Conservation (phyloP, 805 yeast species). For the Kazachstania bromeliacearum region DNA sequence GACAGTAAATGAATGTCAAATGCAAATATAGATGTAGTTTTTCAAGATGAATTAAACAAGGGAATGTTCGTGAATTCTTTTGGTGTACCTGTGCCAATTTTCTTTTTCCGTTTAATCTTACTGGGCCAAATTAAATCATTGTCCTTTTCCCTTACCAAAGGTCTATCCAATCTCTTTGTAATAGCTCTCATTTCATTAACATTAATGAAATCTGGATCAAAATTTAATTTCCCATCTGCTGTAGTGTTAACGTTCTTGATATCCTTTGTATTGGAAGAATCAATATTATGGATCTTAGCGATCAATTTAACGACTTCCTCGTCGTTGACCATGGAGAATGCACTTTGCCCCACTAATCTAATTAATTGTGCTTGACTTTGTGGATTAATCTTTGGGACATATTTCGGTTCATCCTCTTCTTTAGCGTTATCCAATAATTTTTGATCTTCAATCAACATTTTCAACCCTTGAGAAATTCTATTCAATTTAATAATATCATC, state of each 20-base stretch:
- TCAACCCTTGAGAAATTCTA: conserved; percentile 6
- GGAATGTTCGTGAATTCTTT: conserved; percentile 13
- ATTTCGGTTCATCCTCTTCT: background rate
- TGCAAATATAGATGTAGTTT: too few species aligned
- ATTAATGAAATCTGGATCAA: conserved; percentile 8
- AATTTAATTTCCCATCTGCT: conserved; percentile 4
- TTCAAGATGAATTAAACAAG: conserved; percentile 8
- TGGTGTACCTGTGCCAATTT: conserved; percentile 1
- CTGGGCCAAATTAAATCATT: conserved; percentile 19
- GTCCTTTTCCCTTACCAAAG: conserved; percentile 14
- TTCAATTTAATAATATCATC: conserved; percentile 9
- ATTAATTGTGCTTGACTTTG: background rate
- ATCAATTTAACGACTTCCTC: conserved; percentile 4
- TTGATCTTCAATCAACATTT: conserved; percentile 4
- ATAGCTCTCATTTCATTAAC: conserved; percentile 17
- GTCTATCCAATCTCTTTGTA: conserved; percentile 17
- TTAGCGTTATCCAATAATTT: background rate
- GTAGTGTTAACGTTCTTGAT: conserved; percentile 5
- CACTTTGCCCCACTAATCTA: background rate
- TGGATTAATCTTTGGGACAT: background rate
- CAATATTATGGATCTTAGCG: conserved; percentile 18
- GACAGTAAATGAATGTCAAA: background rate
- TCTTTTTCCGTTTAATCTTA: conserved; percentile 9
- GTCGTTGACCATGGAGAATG: background rate
- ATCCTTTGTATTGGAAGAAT: conserved; percentile 14